phyloP scores from a whole-genome alignment of 352 stramenopile species.

The Pythium scleroteichum region DNA sequence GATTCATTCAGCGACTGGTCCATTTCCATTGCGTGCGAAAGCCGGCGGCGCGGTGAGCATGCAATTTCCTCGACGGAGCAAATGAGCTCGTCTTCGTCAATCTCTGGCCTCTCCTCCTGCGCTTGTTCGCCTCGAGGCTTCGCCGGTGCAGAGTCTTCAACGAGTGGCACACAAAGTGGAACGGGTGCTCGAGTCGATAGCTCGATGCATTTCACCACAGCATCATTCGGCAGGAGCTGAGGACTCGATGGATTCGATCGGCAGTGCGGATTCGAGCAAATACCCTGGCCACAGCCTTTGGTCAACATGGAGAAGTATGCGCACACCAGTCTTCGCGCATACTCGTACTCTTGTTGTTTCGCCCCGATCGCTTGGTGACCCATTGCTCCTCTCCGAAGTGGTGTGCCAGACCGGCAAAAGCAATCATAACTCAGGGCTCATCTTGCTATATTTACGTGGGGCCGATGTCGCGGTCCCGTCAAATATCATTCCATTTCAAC shows the following conservation, averaged over 20 bases:
- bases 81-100: conserved; percentile 30
- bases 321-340: conserved; percentile 57
- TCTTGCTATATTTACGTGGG: conserved; percentile 5
- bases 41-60: conserved; percentile 48
- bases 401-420: background rate
- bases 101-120: conserved; percentile 26
- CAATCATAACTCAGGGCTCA: background rate
- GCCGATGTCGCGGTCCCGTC: too few species aligned
- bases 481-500: background rate
- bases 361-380: background rate
- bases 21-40: conserved; percentile 54
- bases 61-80: background rate
- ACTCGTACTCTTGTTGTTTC: conserved; percentile 29
- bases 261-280: conserved; percentile 45
- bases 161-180: conserved; percentile 40
- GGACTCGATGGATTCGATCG: conserved; percentile 29
- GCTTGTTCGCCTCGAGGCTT: background rate
- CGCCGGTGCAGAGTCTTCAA: background rate
- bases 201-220: conserved; percentile 50
- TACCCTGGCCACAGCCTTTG: conserved; percentile 34
- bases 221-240: conserved; percentile 38
- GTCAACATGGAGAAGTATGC: conserved; percentile 70
- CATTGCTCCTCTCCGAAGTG: background rate
- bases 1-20: conserved; percentile 41
- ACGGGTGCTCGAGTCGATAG: conserved; percentile 44